Conservation (phyloP, 1,139 yeast species). For the Sugiyamaella sp. region DNA sequence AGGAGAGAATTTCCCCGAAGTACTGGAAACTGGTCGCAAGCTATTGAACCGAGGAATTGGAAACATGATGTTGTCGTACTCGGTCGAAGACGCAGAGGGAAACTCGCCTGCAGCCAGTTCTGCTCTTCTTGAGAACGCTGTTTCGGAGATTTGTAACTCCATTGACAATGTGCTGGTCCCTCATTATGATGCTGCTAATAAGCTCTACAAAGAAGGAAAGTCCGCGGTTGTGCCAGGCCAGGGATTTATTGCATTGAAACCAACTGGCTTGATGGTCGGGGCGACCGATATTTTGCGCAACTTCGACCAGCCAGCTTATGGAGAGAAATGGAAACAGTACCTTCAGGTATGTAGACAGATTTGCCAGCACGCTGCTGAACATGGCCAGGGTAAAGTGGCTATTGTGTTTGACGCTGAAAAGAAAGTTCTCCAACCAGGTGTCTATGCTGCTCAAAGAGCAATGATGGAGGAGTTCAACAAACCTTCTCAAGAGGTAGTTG, state of each 20-base stretch:
- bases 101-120: conserved; percentile 47
- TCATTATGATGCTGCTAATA: conserved; percentile 56
- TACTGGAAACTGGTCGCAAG: conserved; percentile 66
- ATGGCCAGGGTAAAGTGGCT: conserved; percentile 80
- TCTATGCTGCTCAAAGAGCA: conserved; percentile 84
- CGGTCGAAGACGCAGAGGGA: conserved; percentile 93
- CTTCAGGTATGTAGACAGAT: conserved; percentile 68
- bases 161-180: conserved; percentile 73
- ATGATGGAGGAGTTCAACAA: conserved; percentile 76
- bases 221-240: conserved; percentile 38
- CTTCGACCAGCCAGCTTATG: conserved; percentile 57
- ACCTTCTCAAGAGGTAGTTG: conserved; percentile 59
- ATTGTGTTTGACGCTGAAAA: conserved; percentile 94
- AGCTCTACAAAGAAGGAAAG: conserved; percentile 54
- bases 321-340: conserved; percentile 59
- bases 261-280: conserved; percentile 81
- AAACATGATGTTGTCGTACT: conserved; percentile 91
- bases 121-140: conserved; percentile 60
- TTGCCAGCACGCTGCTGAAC: conserved; percentile 62
- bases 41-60: conserved; percentile 75
- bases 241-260: conserved; percentile 74
- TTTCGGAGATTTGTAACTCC: conserved; percentile 63
- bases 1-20: conserved; percentile 77
- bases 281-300: conserved; percentile 76
- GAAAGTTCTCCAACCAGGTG: conserved; percentile 84